phyloP scores from a whole-genome alignment of 75 land plant species.

The Sequoiadendron giganteum region DNA sequence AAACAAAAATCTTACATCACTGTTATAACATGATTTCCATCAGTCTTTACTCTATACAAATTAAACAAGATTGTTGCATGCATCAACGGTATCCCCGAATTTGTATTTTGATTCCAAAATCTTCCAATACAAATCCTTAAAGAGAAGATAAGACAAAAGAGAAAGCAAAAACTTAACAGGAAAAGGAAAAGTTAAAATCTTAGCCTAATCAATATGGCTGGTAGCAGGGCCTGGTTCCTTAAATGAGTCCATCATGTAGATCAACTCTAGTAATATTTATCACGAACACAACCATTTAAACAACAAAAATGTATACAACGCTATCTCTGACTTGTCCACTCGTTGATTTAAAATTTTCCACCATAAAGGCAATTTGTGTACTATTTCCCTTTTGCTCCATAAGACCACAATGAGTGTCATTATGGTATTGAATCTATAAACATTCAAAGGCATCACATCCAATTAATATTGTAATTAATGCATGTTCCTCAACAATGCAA shows the following conservation, averaged over 20 bases:
- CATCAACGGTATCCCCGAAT: not conserved
- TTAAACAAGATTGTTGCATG: not conserved
- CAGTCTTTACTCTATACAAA: not conserved
- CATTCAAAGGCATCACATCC: not conserved
- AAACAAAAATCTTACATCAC: not conserved
- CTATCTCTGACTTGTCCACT: not conserved
- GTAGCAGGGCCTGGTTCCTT: not conserved
- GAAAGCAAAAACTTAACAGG: not conserved
- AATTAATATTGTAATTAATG: no score
- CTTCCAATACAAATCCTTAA: not conserved
- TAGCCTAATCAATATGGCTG: not conserved
- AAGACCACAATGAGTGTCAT: not conserved
- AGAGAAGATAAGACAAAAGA: not conserved
- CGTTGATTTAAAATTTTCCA: no score
- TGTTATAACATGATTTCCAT: not conserved
- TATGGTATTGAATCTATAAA: not conserved
- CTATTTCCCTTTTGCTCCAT: not conserved
- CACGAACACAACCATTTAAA: not conserved
- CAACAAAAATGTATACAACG: not conserved
- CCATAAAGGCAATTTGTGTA: not conserved
- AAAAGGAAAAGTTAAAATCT: not conserved
- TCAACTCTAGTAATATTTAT: not conserved
- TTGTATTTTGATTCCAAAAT: not conserved
- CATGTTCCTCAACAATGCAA: no score
- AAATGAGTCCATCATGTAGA: not conserved